Base-by-base conservation (phyloP, 371 early-diverging fungal genomes). In the Mucor piriformis region DNA sequence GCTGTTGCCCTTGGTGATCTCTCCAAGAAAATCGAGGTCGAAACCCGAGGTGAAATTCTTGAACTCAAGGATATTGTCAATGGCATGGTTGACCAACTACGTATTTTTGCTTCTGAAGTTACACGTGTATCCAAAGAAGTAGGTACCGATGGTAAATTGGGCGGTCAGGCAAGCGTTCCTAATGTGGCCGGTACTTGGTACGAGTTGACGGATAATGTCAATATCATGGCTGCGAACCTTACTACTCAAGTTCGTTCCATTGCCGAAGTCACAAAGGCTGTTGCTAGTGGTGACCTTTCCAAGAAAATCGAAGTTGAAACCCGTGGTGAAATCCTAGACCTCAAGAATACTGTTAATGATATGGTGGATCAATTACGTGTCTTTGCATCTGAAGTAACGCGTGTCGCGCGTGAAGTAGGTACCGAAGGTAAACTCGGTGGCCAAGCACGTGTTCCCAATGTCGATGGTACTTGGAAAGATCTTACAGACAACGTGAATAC, bases 401-500 rank as follows among this genome's bases (percentile, higher is more conserved):
- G 78, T 27, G 79, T 82, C 0, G 63, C 76, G 2, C 33, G 23
- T 4, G 71, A 69, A 53, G 85, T 83, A 20, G 85, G 83, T 5
- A 79, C 83, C 1, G 82, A 79, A 23, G 83, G 82, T 42, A 73
- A 74, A 80, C 46, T 73, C 15, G 56, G 85, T 11, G 74, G 79
- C 1, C 79, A 78, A 46, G 79, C 77, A 6, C 32, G 37, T 0
- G 86, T 86, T 0, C 67, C 77, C 34, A n/a, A n/a, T n/a, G n/a
- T n/a, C n/a, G n/a, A n/a, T n/a, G 88, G 88, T 21, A 84, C 82
- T 0, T 88, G 88, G 88, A 75, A 73, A 23, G 83, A 83, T 23
- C 64, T 88, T 3, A 88, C 88, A 0, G 77, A 79, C 38, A 86
- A 80, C 54, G 83, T 86, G 44, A 86, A 86, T 27, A 72, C 66